phyloP scores from a whole-genome alignment of 345 rosid species.

The Abelmoschus esculentus region DNA sequence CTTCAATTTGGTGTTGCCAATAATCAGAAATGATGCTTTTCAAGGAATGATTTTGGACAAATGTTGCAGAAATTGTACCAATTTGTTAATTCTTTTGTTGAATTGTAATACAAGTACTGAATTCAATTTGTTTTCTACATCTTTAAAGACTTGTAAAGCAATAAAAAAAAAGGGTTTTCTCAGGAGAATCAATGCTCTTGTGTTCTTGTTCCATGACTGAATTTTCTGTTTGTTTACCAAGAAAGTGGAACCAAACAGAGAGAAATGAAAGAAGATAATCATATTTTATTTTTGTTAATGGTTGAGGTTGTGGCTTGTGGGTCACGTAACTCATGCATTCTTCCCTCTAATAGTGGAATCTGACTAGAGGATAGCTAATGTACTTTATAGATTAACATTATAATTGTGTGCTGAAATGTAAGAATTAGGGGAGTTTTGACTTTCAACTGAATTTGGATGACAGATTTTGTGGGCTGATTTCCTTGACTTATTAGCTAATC shows the following conservation, averaged over 20 bases:
- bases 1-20: slow-evolving; percentile 23
- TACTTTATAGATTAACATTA: background rate
- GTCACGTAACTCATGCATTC: background rate
- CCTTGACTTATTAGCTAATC: background rate
- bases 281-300: background rate
- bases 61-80: background rate
- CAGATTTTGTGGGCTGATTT: background rate
- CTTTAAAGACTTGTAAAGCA: background rate
- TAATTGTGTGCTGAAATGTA: background rate
- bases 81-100: background rate
- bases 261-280: background rate
- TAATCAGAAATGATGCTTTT: slow-evolving; percentile 8
- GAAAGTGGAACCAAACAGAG: background rate
- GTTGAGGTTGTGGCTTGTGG: background rate
- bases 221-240: slow-evolving; percentile 2
- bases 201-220: background rate
- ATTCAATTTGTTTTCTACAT: slow-evolving; percentile 6
- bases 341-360: slow-evolving; percentile 3
- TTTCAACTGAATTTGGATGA: background rate
- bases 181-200: background rate
- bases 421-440: background rate
- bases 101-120: background rate
- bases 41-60: too few species aligned
- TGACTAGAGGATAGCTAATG: slow-evolving; percentile 4
- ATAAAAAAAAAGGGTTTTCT: background rate